Conservation (phyloP, 2,329 filamentous ascomycete genomes). For the Leptographium flavum region DNA sequence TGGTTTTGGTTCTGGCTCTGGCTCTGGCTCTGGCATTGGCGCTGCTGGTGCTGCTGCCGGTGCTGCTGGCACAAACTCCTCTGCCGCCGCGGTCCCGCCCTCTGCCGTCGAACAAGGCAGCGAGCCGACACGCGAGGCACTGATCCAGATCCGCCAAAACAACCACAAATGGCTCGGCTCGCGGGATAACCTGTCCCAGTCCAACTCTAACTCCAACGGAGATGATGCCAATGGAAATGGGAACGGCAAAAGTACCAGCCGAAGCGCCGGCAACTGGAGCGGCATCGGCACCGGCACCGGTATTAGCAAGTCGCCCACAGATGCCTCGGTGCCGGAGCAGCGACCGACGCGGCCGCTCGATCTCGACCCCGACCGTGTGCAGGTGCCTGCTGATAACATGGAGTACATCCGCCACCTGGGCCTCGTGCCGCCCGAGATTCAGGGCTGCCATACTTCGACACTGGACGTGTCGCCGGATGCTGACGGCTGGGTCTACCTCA, state of each 20-base stretch:
- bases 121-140: constrained; percentile 28
- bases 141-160: constrained; percentile 24
- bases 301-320: constrained; percentile 21
- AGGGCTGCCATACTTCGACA: constrained; percentile 20
- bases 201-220: constrained; percentile 33
- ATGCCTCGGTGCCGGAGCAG: constrained; percentile 42
- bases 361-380: constrained; percentile 62
- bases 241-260: too few relatives aligned
- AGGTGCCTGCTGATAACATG: constrained; percentile 64
- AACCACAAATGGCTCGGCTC: constrained; percentile 25
- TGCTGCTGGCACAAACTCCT: not conserved
- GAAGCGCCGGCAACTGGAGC: constrained; percentile 2
- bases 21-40: not conserved
- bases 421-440: constrained; percentile 44
- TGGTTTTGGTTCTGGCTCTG: not conserved
- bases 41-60: not conserved
- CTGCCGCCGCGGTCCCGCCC: not conserved
- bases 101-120: not conserved
- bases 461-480: constrained; percentile 42
- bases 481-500: constrained; percentile 72
- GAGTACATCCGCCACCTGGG: constrained; percentile 66
- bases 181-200: constrained; percentile 28
- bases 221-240: constrained; percentile 22
- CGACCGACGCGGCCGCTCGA: constrained; percentile 64
- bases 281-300: constrained; percentile 13